Conservation (phyloP, 2,329 filamentous ascomycete species). For the Penicillium sp. region DNA sequence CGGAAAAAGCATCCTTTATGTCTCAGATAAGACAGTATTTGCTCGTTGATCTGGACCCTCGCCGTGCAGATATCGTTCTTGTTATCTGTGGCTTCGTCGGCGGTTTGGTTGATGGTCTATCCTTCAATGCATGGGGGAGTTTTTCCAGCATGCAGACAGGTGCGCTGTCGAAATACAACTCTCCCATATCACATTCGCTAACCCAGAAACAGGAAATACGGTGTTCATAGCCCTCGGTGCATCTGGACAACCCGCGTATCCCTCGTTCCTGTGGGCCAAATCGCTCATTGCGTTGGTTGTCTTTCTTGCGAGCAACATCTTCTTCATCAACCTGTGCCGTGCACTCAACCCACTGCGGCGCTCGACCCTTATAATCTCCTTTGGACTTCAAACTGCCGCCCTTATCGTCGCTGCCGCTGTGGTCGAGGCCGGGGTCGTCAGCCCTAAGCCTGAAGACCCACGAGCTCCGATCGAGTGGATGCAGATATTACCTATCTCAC, state of each 20-base stretch:
- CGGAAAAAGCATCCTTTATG: background rate
- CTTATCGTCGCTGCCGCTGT: conserved; percentile 34
- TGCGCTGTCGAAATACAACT: conserved; percentile 16
- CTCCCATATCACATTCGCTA: too few species aligned
- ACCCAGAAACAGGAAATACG: conserved; percentile 33
- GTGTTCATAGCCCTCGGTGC: conserved; percentile 42
- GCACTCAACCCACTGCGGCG: conserved; percentile 32
- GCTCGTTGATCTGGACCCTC: conserved; percentile 18
- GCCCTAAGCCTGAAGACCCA: conserved; percentile 19
- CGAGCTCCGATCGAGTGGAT: conserved; percentile 1
- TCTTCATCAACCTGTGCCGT: conserved; percentile 37
- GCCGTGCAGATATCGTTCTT: conserved; percentile 26
- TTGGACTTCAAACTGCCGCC: conserved; percentile 34
- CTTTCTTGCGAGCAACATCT: conserved; percentile 37
- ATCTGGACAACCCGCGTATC: conserved; percentile 36
- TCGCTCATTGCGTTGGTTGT: conserved; percentile 28
- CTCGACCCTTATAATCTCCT: conserved; percentile 37
- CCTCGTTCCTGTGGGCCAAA: conserved; percentile 40
- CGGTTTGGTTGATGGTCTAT: conserved; percentile 38
- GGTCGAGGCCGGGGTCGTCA: conserved; percentile 32
- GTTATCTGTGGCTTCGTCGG: conserved; percentile 37
- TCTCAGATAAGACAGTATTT: conserved; percentile 7
- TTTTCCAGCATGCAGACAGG: conserved; percentile 43
- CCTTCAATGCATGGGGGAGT: conserved; percentile 41
- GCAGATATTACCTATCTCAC: conserved; percentile 21